These are phyloP conservation scores for Silene vulgaris DNA, from an alignment of 179 eudicot genomes.

Conservation along the genomic window DNA sequence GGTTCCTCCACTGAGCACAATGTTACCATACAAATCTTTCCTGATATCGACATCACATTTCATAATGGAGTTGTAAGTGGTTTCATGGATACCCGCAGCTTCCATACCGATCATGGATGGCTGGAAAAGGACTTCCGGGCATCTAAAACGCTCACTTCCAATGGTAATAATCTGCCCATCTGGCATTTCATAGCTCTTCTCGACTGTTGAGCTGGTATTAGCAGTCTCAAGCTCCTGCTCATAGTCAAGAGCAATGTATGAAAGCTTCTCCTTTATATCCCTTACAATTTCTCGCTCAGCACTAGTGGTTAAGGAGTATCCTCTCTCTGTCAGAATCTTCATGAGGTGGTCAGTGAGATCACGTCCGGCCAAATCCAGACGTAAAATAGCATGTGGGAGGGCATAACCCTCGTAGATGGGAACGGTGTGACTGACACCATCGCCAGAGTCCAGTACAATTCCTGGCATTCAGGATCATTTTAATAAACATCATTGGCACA, in stretches of 20 bases:
- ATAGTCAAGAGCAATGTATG: constrained; percentile 16
- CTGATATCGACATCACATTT: constrained; percentile 17
- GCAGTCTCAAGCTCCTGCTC: constrained; percentile 14
- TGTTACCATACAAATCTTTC: constrained; percentile 17
- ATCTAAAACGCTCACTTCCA: constrained; percentile 58
- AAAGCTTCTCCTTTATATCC: constrained; percentile 13
- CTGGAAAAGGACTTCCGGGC: constrained; percentile 73
- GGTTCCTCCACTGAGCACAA: constrained; percentile 14
- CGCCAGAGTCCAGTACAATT: constrained; percentile 18
- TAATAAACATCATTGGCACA: not conserved
- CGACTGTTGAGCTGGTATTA: constrained; percentile 14
- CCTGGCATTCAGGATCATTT: constrained; percentile 5
- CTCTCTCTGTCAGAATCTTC: constrained; percentile 14
- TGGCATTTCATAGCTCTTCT: constrained; percentile 17
- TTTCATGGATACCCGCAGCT: constrained; percentile 41
- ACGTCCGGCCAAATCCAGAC: constrained; percentile 18
- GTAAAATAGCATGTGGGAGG: constrained; percentile 17
- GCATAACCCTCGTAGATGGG: constrained; percentile 17
- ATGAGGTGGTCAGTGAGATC: constrained; percentile 17
- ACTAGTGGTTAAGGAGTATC: constrained; percentile 12
- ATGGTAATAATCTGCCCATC: constrained; percentile 31
- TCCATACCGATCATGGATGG: constrained; percentile 67
- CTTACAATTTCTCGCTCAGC: constrained; percentile 18
- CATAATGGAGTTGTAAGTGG: constrained; percentile 15
- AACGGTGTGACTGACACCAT: constrained; percentile 18